A percentile compares a stretch with the other conserved stretches of the same genome.
phyloP scores from a whole-genome alignment of 257 asterid genomes.

The Paraleonurus japonicus region DNA sequence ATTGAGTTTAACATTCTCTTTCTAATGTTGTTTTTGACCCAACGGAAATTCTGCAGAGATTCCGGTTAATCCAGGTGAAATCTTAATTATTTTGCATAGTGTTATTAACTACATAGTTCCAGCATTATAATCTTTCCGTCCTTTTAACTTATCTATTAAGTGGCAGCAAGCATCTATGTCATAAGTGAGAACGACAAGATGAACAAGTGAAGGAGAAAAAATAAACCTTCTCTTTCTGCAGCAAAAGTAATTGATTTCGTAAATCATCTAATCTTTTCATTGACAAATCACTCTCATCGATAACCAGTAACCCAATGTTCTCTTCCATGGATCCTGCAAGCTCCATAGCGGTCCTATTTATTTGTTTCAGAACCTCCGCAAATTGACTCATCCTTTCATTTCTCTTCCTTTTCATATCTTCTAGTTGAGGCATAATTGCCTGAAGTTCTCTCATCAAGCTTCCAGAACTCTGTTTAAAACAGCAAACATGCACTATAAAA shows the following conservation, averaged over 20 bases:
- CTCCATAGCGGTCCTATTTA: constrained; percentile 53
- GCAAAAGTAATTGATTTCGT: constrained; percentile 43
- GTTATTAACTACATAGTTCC: background rate
- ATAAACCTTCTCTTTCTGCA: constrained; percentile 76
- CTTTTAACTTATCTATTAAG: background rate
- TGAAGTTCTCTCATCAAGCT: constrained; percentile 66
- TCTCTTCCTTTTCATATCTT: constrained; percentile 59
- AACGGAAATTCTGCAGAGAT: background rate
- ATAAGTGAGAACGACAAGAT: constrained; percentile 11
- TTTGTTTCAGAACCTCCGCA: constrained; percentile 60
- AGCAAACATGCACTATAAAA: constrained; percentile 16
- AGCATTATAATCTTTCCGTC: background rate
- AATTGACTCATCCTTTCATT: constrained; percentile 64
- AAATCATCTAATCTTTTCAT: constrained; percentile 63
- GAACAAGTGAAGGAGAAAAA: constrained; percentile 7
- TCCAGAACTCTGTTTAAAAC: constrained; percentile 49
- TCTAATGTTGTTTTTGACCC: constrained; percentile 12
- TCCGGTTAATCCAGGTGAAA: background rate
- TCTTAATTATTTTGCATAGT: background rate
- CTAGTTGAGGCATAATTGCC: constrained; percentile 59
- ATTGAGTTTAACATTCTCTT: background rate
- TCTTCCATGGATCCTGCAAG: constrained; percentile 45
- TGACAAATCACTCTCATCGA: constrained; percentile 75
- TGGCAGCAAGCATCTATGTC: background rate
- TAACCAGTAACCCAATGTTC: constrained; percentile 7